Base-by-base conservation (phyloP, 2,329 filamentous ascomycete species). In the Chaetothyriales sp. region DNA sequence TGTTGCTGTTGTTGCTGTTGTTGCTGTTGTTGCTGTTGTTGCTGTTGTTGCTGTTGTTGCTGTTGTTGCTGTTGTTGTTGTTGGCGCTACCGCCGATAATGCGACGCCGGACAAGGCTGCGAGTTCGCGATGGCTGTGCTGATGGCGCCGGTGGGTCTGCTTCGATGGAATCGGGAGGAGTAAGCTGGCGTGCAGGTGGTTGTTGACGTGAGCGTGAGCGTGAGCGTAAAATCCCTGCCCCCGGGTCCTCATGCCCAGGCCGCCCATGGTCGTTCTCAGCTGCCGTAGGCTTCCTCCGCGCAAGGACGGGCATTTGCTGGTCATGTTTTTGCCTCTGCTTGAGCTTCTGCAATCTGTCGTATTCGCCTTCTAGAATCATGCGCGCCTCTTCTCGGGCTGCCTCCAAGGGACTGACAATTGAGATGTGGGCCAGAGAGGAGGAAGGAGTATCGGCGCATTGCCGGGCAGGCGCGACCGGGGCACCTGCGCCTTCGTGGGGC, bases 11-110 rank as follows among this genome's bases (percentile, higher is more conserved):
- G 33, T 15, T 40, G 29, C 76, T 72, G 49, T 58, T 52, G 19
- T 71, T 0, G 83, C 75, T 1, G 83, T 89, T 0, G 89, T 95
- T 1, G 85, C 81, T 2, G 81, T 77, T 2, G 76, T 84, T 43
- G 95, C 76, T 1, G 83, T 25, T 6, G 22, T 25, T 25, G 22
- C 22, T 25, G 3, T 25, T 25, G 33, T 1, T 15, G 4, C 10
- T 4, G 15, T 2, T 13, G 33, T 13, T 40, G 33, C 2, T 40
- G 33, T 9, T 13, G 29, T 8, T 13, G 29, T 2, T 8, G 10
- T 13, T 25, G 22, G 22, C 33, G 15, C 9, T 15, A 13, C 33
- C 33, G 33, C 33, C 33, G 33, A 40, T 40, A 40, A 40, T 15
- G 5, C 15, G 33, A 40, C 15, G 10, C 10, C 33, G 33, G 33